Evolutionary conservation across 1,284 basidiomycete genomes (phyloP), one percentile per base, ranked within the genome.

Genomic region (Marasmius fiardii): DNA sequence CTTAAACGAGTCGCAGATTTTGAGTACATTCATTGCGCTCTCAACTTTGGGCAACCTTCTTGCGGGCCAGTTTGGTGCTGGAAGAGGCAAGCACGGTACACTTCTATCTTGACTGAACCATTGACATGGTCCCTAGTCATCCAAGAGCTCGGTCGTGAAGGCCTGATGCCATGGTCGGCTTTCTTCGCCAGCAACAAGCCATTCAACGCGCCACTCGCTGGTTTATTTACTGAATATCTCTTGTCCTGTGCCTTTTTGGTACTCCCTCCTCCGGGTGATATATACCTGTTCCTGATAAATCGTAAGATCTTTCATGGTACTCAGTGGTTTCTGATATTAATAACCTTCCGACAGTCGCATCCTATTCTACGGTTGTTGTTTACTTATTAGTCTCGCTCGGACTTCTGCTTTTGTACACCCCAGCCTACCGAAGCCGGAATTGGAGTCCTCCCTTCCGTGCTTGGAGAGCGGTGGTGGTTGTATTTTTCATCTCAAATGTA

Each of bases 71-170:
- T 89, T 88, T 61, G 69, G 79, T 1, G n/a, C 31, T 6, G 26
- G 48, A 3, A 50, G 48, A 50, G 48, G 48, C 34, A 50, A 4
- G 48, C 48, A 20, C 1, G 5, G 12, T 14, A 5, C 2, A 2
- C 31, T 39, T 16, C 16, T 16, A 11, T 20, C 3, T 5, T 14
- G 7, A 45, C 24, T 51, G 10, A 18, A 16, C 34, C 43, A 16
- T 31, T 26, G 20, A 4, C 24, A 43, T 35, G 10, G 14, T 4
- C 23, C 10, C 0, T 52, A 86, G 85, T 88, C 8, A 78, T 87
- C 4, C 87, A 90, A 66, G 87, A 88, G 66, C 74, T 88, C 2
- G 87, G 84, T 0, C 74, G 84, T 16, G 85, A 86, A 63, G 86
- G 83, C 0, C 73, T 87, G 28, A 68, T 88, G 4, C 86, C 86